phyloP scores from a whole-genome alignment of 2,329 filamentous ascomycete species.

The Apiospora aurea region DNA sequence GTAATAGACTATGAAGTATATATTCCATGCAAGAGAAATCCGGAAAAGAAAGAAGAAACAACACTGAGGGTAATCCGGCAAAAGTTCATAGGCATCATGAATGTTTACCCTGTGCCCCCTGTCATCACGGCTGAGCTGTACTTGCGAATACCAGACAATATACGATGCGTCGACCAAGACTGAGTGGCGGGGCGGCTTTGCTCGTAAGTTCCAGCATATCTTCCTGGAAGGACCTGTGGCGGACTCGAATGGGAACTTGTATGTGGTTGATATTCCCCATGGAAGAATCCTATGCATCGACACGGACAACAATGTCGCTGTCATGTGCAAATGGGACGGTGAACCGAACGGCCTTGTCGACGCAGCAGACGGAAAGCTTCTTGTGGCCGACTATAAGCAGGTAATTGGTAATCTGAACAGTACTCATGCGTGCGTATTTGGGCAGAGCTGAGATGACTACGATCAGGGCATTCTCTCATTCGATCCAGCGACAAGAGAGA shows the following conservation, averaged over 20 bases:
- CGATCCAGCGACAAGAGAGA: slow-evolving; percentile 38
- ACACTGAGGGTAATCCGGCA: no score
- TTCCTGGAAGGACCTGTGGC: slow-evolving; percentile 49
- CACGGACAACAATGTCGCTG: slow-evolving; percentile 37
- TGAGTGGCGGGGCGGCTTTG: slow-evolving; percentile 49
- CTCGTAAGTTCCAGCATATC: slow-evolving; percentile 44
- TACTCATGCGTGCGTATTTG: neutral
- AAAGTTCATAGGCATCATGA: slow-evolving; percentile 35
- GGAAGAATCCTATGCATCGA: slow-evolving; percentile 47
- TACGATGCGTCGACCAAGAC: slow-evolving; percentile 41
- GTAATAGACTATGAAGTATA: neutral
- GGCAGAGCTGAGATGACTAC: neutral
- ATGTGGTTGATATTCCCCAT: slow-evolving; percentile 48
- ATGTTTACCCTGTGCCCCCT: slow-evolving; percentile 45
- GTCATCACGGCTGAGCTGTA: slow-evolving; percentile 45
- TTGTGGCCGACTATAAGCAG: slow-evolving; percentile 52
- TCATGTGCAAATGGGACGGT: slow-evolving; percentile 46
- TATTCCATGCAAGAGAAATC: neutral
- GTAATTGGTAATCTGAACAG: slow-evolving; percentile 31
- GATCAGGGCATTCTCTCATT: slow-evolving; percentile 46
- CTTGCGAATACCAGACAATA: slow-evolving; percentile 44
- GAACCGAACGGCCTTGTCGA: slow-evolving; percentile 50
- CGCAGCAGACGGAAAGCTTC: slow-evolving; percentile 41
- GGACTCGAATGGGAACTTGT: slow-evolving; percentile 43
- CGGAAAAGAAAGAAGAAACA: neutral